A percentile compares a stretch with the other conserved stretches of the same genome.
Evolutionary conservation across 768 basidiomycete species (phyloP).

Genomic region (Ramaria sp.): DNA sequence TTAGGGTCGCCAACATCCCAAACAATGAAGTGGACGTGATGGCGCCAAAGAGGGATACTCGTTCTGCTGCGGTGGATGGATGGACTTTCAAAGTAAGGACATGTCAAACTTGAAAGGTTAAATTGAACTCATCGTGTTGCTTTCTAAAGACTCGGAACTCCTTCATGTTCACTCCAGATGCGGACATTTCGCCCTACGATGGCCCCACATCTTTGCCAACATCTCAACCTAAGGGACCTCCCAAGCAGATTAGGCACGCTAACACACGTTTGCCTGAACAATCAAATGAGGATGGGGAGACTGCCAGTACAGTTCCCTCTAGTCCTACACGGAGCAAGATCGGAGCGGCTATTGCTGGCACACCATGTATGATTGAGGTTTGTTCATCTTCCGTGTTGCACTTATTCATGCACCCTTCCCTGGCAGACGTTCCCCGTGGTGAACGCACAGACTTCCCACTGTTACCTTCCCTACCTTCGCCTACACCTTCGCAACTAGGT

Average conservation of each 20-base stretch:
- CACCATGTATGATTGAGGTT: conserved; percentile 54
- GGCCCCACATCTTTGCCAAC: conserved; percentile 22
- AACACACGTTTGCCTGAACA: conserved; percentile 77
- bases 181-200: conserved; percentile 74
- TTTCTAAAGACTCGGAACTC: conserved; percentile 72
- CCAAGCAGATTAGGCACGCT: conserved; percentile 60
- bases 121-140: neutral
- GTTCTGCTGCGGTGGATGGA: conserved; percentile 62
- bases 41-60: conserved; percentile 68
- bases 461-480: conserved; percentile 79
- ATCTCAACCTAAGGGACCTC: conserved; percentile 24
- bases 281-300: conserved; percentile 38
- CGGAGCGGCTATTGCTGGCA: conserved; percentile 86
- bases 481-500: conserved; percentile 73
- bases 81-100: conserved; percentile 71
- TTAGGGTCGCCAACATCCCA: conserved; percentile 13
- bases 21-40: conserved; percentile 58
- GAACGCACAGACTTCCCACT: conserved; percentile 53
- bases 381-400: neutral
- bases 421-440: conserved; percentile 52
- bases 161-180: conserved; percentile 92
- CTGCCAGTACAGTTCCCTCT: conserved; percentile 49
- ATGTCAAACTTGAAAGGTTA: neutral
- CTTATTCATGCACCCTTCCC: neutral
- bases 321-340: conserved; percentile 89